A percentile compares a stretch with the other conserved stretches of the same genome.
Evolutionary conservation across 345 rosid species (phyloP).

Genomic region (Odontarrhena argentea): DNA sequence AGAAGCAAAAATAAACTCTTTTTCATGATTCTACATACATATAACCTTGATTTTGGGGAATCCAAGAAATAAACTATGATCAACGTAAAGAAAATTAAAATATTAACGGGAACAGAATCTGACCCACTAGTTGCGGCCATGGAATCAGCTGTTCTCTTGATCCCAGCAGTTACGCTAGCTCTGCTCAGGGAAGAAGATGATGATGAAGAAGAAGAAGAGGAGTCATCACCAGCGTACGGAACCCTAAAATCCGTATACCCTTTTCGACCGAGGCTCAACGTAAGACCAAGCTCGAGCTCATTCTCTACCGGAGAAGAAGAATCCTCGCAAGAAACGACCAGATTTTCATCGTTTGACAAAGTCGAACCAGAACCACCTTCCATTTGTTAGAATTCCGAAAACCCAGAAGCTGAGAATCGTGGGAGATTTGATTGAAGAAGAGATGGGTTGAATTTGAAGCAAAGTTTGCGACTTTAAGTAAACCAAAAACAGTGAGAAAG

Average conservation of each 20-base stretch:
- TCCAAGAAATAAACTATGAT: slow-evolving; percentile 12
- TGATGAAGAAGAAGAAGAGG: slow-evolving; percentile 47
- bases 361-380: slow-evolving; percentile 55
- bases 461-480: slow-evolving; percentile 47
- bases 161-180: slow-evolving; percentile 55
- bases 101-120: slow-evolving; percentile 21
- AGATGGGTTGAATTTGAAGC: slow-evolving; percentile 43
- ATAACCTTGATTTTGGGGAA: background rate
- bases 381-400: slow-evolving; percentile 22
- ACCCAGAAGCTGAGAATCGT: slow-evolving; percentile 17
- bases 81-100: slow-evolving; percentile 25
- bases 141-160: slow-evolving; percentile 73
- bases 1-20: slow-evolving; percentile 3
- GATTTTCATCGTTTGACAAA: slow-evolving; percentile 56
- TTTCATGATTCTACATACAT: background rate
- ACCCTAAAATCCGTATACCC: slow-evolving; percentile 49
- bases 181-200: slow-evolving; percentile 58
- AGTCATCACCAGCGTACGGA: slow-evolving; percentile 53
- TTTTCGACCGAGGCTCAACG: slow-evolving; percentile 54
- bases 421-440: slow-evolving; percentile 14
- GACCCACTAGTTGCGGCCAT: slow-evolving; percentile 61
- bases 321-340: slow-evolving; percentile 69
- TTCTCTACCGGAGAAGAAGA: slow-evolving; percentile 68
- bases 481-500: slow-evolving; percentile 41
- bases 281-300: slow-evolving; percentile 67